Evolutionary conservation across 2,329 filamentous ascomycete species (phyloP).

Genomic region (Fusarium sp.): DNA sequence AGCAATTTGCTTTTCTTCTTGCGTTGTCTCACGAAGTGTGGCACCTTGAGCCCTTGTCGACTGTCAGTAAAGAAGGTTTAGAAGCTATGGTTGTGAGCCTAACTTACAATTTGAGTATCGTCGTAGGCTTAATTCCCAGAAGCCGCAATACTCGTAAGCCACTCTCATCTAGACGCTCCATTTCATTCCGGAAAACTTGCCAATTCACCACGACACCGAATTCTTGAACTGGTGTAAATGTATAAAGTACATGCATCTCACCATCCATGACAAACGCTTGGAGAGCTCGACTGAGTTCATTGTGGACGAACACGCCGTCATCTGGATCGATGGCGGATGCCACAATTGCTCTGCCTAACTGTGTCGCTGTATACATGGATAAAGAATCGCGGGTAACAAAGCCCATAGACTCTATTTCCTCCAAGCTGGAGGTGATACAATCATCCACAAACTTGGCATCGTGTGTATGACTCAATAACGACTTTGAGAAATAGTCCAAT

Average conservation of each 20-base stretch:
- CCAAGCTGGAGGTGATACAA: constrained; percentile 70
- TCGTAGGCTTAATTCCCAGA: constrained; percentile 75
- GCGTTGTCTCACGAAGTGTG: constrained; percentile 71
- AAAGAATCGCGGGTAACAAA: constrained; percentile 66
- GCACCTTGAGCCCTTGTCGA: constrained; percentile 73
- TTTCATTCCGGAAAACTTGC: constrained; percentile 78
- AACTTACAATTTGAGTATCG: constrained; percentile 75
- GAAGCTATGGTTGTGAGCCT: background rate
- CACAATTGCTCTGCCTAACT: constrained; percentile 77
- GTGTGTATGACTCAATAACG: constrained; percentile 72
- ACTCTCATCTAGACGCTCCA: constrained; percentile 78
- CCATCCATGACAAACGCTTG: constrained; percentile 83
- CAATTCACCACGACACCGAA: constrained; percentile 72
- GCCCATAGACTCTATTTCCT: constrained; percentile 66
- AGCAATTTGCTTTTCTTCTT: constrained; percentile 70
- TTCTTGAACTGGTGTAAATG: constrained; percentile 79
- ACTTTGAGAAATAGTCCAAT: constrained; percentile 76
- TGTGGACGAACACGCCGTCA: constrained; percentile 79
- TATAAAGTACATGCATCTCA: constrained; percentile 84
- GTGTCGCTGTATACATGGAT: constrained; percentile 70
- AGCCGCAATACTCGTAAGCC: constrained; percentile 76
- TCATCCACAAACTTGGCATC: constrained; percentile 62
- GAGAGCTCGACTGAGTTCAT: constrained; percentile 75
- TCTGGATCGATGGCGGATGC: constrained; percentile 79
- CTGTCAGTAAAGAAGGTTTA: constrained; percentile 30